A percentile compares a stretch with the other conserved stretches of the same genome.
These are phyloP conservation scores for Aegilops longissima DNA, from an alignment of 176 grass and related monocot genomes.

Conservation along the genomic window DNA sequence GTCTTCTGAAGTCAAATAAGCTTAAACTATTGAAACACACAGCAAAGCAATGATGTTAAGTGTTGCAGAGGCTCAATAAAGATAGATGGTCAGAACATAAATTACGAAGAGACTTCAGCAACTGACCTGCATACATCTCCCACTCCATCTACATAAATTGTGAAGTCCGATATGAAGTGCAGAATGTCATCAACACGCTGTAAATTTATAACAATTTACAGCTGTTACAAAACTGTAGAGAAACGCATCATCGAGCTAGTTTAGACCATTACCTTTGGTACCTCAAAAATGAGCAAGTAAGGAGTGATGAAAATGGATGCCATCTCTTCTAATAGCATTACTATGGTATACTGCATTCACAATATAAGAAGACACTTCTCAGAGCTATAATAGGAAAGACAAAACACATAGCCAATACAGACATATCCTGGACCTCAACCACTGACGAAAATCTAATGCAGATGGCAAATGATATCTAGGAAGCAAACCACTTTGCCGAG, in stretches of 20 bases:
- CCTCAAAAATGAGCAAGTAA: conserved; percentile 86
- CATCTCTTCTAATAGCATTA: conserved; percentile 99
- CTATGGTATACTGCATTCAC: conserved; percentile 78
- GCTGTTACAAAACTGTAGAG: conserved; percentile 21
- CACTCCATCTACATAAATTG: conserved; percentile 89
- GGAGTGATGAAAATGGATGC: conserved; percentile 90
- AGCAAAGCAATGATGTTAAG: conserved; percentile 28
- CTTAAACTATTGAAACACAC: conserved; percentile 69
- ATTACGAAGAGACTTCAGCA: conserved; percentile 33
- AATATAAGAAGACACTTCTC: conserved; percentile 16
- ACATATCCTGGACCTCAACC: background rate
- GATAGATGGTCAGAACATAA: conserved; percentile 10
- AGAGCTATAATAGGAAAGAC: conserved; percentile 18
- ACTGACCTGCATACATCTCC: conserved; percentile 94
- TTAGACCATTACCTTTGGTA: conserved; percentile 81
- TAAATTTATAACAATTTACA: conserved; percentile 31
- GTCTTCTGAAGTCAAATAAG: conserved; percentile 85
- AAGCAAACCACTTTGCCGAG: background rate
- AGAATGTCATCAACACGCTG: conserved; percentile 95
- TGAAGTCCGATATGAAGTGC: conserved; percentile 94
- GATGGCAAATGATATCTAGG: conserved; percentile 17
- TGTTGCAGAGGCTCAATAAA: background rate
- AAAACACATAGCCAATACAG: background rate
- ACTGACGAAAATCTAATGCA: conserved; percentile 4
- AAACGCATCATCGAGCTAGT: background rate